Conservation (phyloP, 805 yeast genomes). For the Kodamaea hsintzibuensis region DNA sequence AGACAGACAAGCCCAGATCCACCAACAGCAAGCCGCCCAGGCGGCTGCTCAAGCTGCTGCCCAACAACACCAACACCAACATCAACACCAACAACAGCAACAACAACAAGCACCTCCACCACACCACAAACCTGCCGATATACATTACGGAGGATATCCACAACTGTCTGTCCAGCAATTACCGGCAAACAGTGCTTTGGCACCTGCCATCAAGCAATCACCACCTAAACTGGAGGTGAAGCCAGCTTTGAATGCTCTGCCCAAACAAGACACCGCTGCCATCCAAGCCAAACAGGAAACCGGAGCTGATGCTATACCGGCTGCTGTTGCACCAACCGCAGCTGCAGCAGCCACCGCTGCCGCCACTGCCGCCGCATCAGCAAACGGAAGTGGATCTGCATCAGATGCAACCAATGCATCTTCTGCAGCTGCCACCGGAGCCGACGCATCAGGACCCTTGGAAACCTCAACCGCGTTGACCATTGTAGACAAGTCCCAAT, state of each 20-base stretch:
- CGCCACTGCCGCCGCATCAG: constrained; percentile 17
- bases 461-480: constrained; percentile 36
- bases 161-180: constrained; percentile 15
- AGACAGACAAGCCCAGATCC: constrained; percentile 55
- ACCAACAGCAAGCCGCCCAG: constrained; percentile 41
- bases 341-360: constrained; percentile 17
- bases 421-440: constrained; percentile 19
- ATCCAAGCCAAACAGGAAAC: constrained; percentile 15
- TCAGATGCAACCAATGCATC: constrained; percentile 16
- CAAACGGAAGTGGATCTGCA: constrained; percentile 6
- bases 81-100: constrained; percentile 16
- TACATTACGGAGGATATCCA: constrained; percentile 17
- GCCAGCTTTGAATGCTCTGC: constrained; percentile 8
- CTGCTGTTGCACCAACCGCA: constrained; percentile 10
- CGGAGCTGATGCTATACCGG: constrained; percentile 12
- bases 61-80: constrained; percentile 27
- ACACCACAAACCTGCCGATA: constrained; percentile 17
- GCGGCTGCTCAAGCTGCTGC: constrained; percentile 36
- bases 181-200: constrained; percentile 8
- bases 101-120: constrained; percentile 12
- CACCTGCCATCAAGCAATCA: constrained; percentile 17
- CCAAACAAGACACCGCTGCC: constrained; percentile 17
- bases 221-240: constrained; percentile 15
- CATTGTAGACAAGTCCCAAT: constrained; percentile 41
- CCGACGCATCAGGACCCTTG: constrained; percentile 11